Evolutionary conservation across 192 early-diverging fungal species (phyloP).

Genomic region (Coemansia sp.): DNA sequence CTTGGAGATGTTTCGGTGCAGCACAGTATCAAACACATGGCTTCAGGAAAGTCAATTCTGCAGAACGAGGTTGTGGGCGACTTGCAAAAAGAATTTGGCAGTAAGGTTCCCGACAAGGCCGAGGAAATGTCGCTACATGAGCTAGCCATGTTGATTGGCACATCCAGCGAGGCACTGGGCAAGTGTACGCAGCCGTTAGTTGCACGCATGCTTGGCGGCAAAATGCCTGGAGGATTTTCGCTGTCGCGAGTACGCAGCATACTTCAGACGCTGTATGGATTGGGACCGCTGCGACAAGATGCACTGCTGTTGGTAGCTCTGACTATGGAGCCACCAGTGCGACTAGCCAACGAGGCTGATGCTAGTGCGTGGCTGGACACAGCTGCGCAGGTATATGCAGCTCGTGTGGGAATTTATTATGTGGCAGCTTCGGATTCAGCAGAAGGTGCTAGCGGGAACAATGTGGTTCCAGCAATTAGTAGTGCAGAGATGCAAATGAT

Average conservation of each 20-base stretch:
- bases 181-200: constrained; percentile 77
- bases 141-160: constrained; percentile 64
- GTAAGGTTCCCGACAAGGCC: constrained; percentile 81
- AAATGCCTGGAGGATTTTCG: constrained; percentile 93
- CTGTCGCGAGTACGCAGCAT: constrained; percentile 71
- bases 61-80: constrained; percentile 98
- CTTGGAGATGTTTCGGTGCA: constrained; percentile 66
- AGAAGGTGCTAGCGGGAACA: too few species aligned
- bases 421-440: too few species aligned
- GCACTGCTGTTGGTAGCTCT: constrained; percentile 74
- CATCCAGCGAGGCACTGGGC: constrained; percentile 67
- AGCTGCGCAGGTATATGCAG: constrained; percentile 80
- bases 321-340: constrained; percentile 80
- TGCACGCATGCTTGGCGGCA: constrained; percentile 76
- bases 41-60: constrained; percentile 90
- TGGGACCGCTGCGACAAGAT: constrained; percentile 78
- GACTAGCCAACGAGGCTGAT: constrained; percentile 56
- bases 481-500: constrained; percentile 82
- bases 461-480: constrained; percentile 82
- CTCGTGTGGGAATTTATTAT: constrained; percentile 69
- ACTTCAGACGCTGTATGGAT: constrained; percentile 68
- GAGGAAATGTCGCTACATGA: constrained; percentile 84
- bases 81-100: constrained; percentile 88
- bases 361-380: constrained; percentile 52
- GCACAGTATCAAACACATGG: constrained; percentile 78